A percentile compares a stretch with the other conserved stretches of the same genome.
Evolutionary conservation across 306 rosid species (phyloP).

Genomic region (Pyrus bretschneideri): DNA sequence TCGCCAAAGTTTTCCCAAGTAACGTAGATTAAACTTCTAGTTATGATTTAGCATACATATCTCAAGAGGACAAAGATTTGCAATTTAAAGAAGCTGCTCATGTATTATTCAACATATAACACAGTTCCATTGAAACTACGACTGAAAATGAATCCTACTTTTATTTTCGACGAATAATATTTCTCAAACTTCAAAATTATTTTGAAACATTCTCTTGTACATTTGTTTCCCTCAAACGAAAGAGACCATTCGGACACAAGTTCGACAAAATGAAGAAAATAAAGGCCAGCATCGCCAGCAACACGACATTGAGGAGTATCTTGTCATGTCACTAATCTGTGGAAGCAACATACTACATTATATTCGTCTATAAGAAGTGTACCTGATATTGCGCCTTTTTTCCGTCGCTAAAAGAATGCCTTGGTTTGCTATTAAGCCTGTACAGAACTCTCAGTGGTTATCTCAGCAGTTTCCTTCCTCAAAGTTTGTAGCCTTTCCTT

Average conservation of each 20-base stretch:
- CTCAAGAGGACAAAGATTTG: background rate
- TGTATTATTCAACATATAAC: no score
- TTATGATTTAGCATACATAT: background rate
- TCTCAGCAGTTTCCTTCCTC: slow-evolving; percentile 62
- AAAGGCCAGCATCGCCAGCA: no score
- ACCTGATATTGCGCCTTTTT: background rate
- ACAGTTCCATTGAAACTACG: no score
- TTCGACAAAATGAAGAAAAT: background rate
- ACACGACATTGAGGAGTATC: background rate
- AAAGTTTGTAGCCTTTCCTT: slow-evolving; percentile 58
- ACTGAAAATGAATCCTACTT: no score
- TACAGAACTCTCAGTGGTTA: slow-evolving; percentile 21
- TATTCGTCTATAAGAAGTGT: background rate
- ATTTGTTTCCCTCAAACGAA: background rate
- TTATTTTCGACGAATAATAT: background rate
- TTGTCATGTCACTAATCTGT: background rate
- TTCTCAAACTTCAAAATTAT: background rate
- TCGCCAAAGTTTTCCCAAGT: background rate
- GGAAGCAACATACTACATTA: background rate
- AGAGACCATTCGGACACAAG: background rate
- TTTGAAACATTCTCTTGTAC: background rate
- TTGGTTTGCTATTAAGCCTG: background rate
- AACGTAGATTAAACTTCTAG: no score
- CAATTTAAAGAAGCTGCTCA: no score
- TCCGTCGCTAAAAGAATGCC: background rate